Evolutionary conservation across 1,284 basidiomycete species (phyloP), one percentile per base, ranked within the genome.

Genomic region (Naganishia liquefaciens): DNA sequence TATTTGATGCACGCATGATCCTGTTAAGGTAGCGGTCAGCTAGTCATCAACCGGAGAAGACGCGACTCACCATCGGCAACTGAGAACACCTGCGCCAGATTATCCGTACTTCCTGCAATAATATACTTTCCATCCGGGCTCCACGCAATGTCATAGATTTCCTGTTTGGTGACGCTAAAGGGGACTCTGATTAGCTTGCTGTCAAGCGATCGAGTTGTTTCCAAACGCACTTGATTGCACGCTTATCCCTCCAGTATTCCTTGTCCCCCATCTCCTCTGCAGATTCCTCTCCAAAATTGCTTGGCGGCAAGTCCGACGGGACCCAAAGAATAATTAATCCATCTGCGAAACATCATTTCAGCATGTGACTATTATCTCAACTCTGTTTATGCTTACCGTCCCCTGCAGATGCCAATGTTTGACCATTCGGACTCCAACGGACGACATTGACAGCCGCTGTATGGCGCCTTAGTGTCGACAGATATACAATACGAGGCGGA

Each of bases 61-160:
- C 10, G 40, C 28, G 58, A 77, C 75, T 65, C 69, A 88, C 90
- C 92, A 74, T 93, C 90, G 21, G 80, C 81, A 2, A 87, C 82
- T 23, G 87, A 85, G 78, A 90, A 93, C 62, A 97, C 87, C 52
- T 92, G 83, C 0, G 93, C 94, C 2, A 89, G 90, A 74, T 98
- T 97, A 77, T 99, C 96, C 4, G 95, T 98, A 72, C 92, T 94
- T 10, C 95, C 95, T 15, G 93, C 89, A 57, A 98, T 86, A 66
- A 99, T 85, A 70, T 91, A 94, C 71, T 95, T 91, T 52, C 94
- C 93, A 27, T 90, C 88, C 0, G 96, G 96, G 69, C 91, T 93
- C 95, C 95, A 99, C 0, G 93, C 91, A 51, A 99, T 82, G 77
- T 99, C 95, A 76, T 99, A 98, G 13, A 99, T 92, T 77, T 98